Base-by-base conservation (phyloP, 768 basidiomycete genomes). In the Leucocoprinus birnbaumii region DNA sequence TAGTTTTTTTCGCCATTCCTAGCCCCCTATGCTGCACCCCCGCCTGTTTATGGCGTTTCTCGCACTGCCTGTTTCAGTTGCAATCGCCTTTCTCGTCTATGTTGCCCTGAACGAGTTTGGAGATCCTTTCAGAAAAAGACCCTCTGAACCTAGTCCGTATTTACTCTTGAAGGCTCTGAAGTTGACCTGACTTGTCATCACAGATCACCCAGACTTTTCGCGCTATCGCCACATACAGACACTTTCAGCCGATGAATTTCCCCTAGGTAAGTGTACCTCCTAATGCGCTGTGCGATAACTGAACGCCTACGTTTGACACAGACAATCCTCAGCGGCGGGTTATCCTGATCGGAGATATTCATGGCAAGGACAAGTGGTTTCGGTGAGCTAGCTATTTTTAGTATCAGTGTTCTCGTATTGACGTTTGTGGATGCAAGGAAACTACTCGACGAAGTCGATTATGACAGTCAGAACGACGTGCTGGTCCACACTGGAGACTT, bases 401-500 rank as follows among this genome's bases (percentile, higher is more conserved):
- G 16, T 21, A 19, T 10, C 13, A 16, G 27, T 16, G 7, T 14
- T 10, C 14, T 31, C 46, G 26, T 43, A n/a, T 48, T 19, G 9
- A 46, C 16, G n/a, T 46, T 43, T 3, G 56, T 92, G 91, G 8
- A 14, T 42, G 4, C 4, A 7, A 55, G 54, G 31, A 68, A 78
- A 47, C 77, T 98, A 1, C 76, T 96, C 18, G 56, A 71, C 34
- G 75, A 83, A 61, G 58, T 92, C 21, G 72, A 77, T 2, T 96
- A 88, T 66, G 63, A 83, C 26, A 73, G 82, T 0, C 58, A 65
- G 2, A 72, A 74, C 13, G 94, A 97, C 62, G 79, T 78, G 0
- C 74, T 98, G 26, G 71, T 98, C 22, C 89, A 93, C 63, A 78
- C 87, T 31, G 96, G 96, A 13, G 96, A 98, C 67, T 74, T 95